Evolutionary conservation across 169 alveolate genomes (phyloP).

Genomic region (Cyclospora cayetanensis): DNA sequence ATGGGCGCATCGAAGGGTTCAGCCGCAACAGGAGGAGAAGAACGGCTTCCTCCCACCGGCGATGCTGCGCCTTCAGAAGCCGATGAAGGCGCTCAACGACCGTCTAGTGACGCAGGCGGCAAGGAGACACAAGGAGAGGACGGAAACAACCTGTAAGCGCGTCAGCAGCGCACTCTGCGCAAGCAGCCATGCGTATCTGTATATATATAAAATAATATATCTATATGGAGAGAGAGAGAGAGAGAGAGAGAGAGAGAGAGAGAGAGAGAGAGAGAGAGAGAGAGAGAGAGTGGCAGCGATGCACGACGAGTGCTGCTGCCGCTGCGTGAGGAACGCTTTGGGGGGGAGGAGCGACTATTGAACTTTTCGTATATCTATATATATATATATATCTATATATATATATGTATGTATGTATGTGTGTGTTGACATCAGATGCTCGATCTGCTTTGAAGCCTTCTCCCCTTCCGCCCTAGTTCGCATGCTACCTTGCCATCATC

Average conservation of each 20-base stretch:
- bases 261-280: background rate
- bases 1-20: background rate
- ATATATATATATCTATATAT: no score
- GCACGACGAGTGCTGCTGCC: no score
- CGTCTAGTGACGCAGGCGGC: background rate
- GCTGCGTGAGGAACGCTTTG: no score
- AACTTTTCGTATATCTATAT: no score
- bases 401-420: no score
- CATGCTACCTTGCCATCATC: conserved; percentile 38
- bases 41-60: background rate
- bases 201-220: no score
- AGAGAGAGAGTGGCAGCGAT: background rate
- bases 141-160: background rate
- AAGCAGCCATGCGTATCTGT: no score
- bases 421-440: no score
- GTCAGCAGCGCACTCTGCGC: no score
- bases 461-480: background rate
- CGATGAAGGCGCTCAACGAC: background rate
- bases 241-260: background rate
- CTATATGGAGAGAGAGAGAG: background rate
- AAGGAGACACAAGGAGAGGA: background rate
- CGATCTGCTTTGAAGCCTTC: conserved; percentile 38
- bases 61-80: background rate
- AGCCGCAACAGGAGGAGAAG: background rate
- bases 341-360: no score